phyloP scores from a whole-genome alignment of 2,329 filamentous ascomycete species.

The Fusarium transvaalense region DNA sequence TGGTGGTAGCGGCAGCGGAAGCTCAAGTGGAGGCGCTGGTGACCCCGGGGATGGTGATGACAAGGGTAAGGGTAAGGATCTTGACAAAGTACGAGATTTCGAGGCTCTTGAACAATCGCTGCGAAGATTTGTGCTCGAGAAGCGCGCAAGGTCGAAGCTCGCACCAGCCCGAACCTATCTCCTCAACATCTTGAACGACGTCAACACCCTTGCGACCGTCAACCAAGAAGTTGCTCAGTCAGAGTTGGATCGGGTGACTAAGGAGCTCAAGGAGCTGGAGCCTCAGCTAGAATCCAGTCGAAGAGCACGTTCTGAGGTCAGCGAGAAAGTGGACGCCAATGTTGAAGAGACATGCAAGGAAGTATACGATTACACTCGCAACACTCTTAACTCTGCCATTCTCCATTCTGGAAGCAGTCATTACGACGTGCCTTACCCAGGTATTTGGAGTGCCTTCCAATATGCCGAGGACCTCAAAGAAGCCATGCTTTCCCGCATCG shows the following conservation, averaged over 20 bases:
- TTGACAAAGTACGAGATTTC: constrained; percentile 90
- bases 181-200: constrained; percentile 89
- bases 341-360: constrained; percentile 89
- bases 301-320: constrained; percentile 82
- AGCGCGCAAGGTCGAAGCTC: constrained; percentile 93
- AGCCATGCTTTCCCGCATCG: constrained; percentile 90
- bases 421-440: constrained; percentile 87
- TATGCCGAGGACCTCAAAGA: constrained; percentile 94
- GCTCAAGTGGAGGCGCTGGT: constrained; percentile 66
- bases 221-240: constrained; percentile 88
- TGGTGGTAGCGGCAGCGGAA: constrained; percentile 65
- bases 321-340: constrained; percentile 81
- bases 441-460: constrained; percentile 84
- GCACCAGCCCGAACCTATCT: constrained; percentile 96
- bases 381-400: constrained; percentile 81
- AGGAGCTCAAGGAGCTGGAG: constrained; percentile 84
- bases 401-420: constrained; percentile 79
- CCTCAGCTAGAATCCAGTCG: constrained; percentile 87
- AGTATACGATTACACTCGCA: constrained; percentile 86
- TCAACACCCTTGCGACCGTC: constrained; percentile 84
- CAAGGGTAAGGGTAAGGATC: constrained; percentile 86
- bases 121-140: constrained; percentile 93
- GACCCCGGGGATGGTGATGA: constrained; percentile 69
- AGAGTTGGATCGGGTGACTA: constrained; percentile 85
- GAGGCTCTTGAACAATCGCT: constrained; percentile 89